Conservation (phyloP, 306 rosid species). For the Cucurbita maxima region DNA sequence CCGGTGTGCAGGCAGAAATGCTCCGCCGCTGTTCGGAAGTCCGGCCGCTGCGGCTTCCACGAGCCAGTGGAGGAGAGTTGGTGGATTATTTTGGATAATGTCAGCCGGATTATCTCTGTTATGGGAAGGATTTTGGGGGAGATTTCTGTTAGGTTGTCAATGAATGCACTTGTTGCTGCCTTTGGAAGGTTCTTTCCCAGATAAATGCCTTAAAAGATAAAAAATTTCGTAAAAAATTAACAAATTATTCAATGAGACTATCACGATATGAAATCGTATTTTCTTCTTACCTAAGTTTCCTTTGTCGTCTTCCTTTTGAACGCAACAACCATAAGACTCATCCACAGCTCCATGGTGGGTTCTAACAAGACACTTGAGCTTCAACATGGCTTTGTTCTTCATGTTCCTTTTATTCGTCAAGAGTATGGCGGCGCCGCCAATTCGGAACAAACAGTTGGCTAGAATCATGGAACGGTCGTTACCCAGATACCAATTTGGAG, state of each 20-base stretch:
- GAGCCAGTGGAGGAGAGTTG: not conserved
- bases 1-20: constrained; percentile 81
- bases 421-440: not conserved
- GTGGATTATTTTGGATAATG: constrained; percentile 7
- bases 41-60: constrained; percentile 10
- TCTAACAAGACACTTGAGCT: not conserved
- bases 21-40: constrained; percentile 57
- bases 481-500: constrained; percentile 3
- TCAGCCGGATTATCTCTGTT: constrained; percentile 39
- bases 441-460: constrained; percentile 1
- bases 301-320: constrained; percentile 5
- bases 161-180: constrained; percentile 67
- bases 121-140: constrained; percentile 59
- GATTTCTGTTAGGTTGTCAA: constrained; percentile 42
- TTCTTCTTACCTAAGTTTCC: constrained; percentile 10
- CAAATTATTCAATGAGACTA: too few relatives aligned
- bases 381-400: not conserved
- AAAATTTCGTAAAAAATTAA: too few relatives aligned
- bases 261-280: not conserved
- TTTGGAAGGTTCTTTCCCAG: constrained; percentile 53
- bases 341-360: constrained; percentile 6
- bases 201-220: not conserved
- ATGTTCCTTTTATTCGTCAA: not conserved
- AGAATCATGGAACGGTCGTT: constrained; percentile 3
- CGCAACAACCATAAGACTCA: not conserved